Evolutionary conservation across 1,139 yeast genomes (phyloP), one percentile per base, ranked within the genome.

Genomic region (Yamadazyma spencermartinsiae): DNA sequence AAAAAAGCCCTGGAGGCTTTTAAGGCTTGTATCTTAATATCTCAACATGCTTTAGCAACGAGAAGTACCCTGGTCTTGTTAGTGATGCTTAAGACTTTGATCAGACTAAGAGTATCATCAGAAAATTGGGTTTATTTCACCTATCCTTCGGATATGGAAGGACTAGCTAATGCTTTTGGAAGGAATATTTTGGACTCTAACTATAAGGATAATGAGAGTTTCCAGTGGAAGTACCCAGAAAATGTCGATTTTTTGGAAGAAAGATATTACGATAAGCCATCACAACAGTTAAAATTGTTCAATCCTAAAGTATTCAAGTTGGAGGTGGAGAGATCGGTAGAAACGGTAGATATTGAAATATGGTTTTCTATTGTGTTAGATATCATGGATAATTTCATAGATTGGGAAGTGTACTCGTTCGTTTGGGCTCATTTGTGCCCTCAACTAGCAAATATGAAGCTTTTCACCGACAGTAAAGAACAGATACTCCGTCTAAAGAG

Each of bases 371-470:
- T 79, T 11, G 77, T 82, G 2, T 57, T 76, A 13, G 61, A 64
- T 11, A 65, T 83, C 0, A 57, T 84, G 51, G 73, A 71, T n/a
- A 63, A 68, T 11, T 83, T 82, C 30, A 65, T 76, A 16, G 73
- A 76, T 41, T 86, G 92, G 90, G 92, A 84, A 44, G 58, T 80
- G 1, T 86, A 80, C 53, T 79, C 89, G 0, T 83, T 71, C 51
- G 60, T 80, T 1, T 68, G 86, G 70, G 79, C 85, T 0, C 89
- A 84, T 56, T 70, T 85, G 41, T 81, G 88, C 48, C 76, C 86
- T 0, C 96, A 87, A 54, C 55, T 88, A 25, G 69, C 89, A 3
- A 83, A 83, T 49, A 59, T 81, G 46, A 68, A 66, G 13, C 61
- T 87, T 8, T 85, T 84, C 48, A 55, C 56, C 27, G 60, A 67